Base-by-base conservation (phyloP, 2,329 filamentous ascomycete species). In the Chaetomiaceae sp. region DNA sequence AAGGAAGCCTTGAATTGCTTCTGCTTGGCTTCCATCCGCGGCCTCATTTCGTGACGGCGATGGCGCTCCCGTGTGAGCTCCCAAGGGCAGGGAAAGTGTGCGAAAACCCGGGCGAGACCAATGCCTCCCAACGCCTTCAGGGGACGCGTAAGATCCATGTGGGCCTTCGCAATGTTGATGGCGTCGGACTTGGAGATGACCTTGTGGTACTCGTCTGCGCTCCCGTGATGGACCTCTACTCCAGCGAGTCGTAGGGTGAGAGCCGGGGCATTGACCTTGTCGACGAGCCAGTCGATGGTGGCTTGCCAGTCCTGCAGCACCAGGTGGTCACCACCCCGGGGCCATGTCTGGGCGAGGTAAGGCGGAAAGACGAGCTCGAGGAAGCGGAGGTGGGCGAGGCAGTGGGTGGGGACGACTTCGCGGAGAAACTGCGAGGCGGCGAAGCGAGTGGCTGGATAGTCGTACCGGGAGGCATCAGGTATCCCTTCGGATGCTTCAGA, bases 281-380 rank as follows among this genome's bases (percentile, higher is more conserved):
- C 39, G 16, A 23, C 33, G 13, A 48, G 33, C 50, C 44, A 53
- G 27, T 1, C 33, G 16, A 53, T 37, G 3, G 50, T 53, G 17
- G 19, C 34, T 3, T 9, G 14, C 50, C 50, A 53, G 50, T 53
- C 44, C 12, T 25, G 40, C 39, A 48, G 30, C 27, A 25, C 44
- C 7, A 25, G 38, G 21, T 48, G 44, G 19, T 44, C 25, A 2
- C 9, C 9, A 7, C 10, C 21, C 6, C 25, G 25, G 3, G 45
- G 44, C 44, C 50, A 48, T 6, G 33, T 37, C 5, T 5, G n/a
- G n/a, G 44, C 19, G 8, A 27, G 10, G 40, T 53, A 53, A 25
- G 34, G 33, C 3, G 45, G 44, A 31, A 53, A 53, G n/a, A 48
- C 27, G 4, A 53, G 50, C 40, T 49, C 47, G 19, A 49, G 47